These are phyloP conservation scores for Plasmodium knowlesi DNA, from an alignment of 169 alveolate genomes.

Conservation along the genomic window DNA sequence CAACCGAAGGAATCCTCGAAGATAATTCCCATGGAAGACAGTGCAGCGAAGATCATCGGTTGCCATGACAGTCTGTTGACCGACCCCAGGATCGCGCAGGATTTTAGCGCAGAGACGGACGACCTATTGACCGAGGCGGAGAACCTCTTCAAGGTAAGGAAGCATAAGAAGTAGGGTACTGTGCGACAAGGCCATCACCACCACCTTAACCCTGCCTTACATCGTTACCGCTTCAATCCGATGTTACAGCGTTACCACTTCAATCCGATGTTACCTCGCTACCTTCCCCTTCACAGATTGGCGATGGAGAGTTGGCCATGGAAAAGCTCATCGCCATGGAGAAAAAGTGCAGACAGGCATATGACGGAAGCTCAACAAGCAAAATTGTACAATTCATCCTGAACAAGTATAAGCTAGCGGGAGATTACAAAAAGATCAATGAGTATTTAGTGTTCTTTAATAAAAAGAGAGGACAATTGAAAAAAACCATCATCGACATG, in stretches of 20 bases:
- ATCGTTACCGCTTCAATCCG: not conserved
- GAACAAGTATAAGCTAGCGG: conserved; percentile 73
- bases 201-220: too few species aligned
- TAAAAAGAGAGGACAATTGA: conserved; percentile 81
- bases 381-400: conserved; percentile 78
- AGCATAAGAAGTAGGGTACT: not conserved
- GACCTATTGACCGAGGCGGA: conserved; percentile 42
- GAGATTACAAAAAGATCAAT: conserved; percentile 76
- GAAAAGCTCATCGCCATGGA: conserved; percentile 63
- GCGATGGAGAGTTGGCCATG: conserved; percentile 22
- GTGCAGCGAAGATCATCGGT: conserved; percentile 60
- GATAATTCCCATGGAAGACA: conserved; percentile 30
- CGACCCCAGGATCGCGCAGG: conserved; percentile 70
- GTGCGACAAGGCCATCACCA: not conserved
- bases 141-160: conserved; percentile 6
- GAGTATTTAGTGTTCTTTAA: conserved; percentile 79
- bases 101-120: conserved; percentile 50
- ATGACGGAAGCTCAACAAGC: conserved; percentile 83
- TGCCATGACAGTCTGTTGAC: conserved; percentile 40
- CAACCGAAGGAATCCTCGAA: not conserved
- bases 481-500: conserved; percentile 80
- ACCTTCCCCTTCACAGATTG: not conserved
- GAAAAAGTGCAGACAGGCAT: conserved; percentile 81
- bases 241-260: too few species aligned
- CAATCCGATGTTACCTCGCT: too few species aligned